Evolutionary conservation across 805 yeast species (phyloP), one percentile per base, ranked within the genome.

Genomic region (Wickerhamomyces sydowiorum): DNA sequence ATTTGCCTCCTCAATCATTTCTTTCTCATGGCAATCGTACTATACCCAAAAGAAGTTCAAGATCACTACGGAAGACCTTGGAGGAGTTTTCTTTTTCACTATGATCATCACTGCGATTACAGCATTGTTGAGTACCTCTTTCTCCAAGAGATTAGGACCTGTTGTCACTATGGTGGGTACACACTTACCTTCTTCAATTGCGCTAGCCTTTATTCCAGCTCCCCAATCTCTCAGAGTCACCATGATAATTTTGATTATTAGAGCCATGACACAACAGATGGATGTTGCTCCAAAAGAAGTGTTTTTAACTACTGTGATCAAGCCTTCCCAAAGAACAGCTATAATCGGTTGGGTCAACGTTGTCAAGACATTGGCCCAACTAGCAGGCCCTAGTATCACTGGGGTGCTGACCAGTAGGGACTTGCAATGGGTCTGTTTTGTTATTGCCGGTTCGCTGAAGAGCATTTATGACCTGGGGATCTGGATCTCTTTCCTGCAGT

Each of bases 251-350:
- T 64, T 83, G 36, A 51, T 80, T 24, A 58, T 74, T 22, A 76
- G 86, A 49, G 78, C 79, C 44, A 62, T 80, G 3, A 75, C 86
- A 1, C 69, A 80, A 2, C 75, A 88, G 3, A 86, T 87, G 88
- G 96, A 87, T 58, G 95, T 86, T 21, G 91, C 87, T 4, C 96
- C 96, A 5, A 73, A 96, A 36, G 95, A 86, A 61, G 75, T 87
- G 14, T 67, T 87, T 34, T 63, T 88, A 40, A 79, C 93, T 0
- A 70, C 85, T 4, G 66, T 86, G n/a, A 77, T 88, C 34, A 70
- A 73, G 14, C 71, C 73, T 13, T 60, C 66, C 12, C 91, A 86
- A 39, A 66, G 88, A 36, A 78, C 95, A 5, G 74, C 71, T 49
- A 89, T 84, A 2, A 72, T 88, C 77, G 96, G 96, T 3, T 67